Percentiles rank a stretch among this genome's conserved stretches.
Conservation (phyloP, 306 rosid species). For the Acacia crassicarpa region DNA sequence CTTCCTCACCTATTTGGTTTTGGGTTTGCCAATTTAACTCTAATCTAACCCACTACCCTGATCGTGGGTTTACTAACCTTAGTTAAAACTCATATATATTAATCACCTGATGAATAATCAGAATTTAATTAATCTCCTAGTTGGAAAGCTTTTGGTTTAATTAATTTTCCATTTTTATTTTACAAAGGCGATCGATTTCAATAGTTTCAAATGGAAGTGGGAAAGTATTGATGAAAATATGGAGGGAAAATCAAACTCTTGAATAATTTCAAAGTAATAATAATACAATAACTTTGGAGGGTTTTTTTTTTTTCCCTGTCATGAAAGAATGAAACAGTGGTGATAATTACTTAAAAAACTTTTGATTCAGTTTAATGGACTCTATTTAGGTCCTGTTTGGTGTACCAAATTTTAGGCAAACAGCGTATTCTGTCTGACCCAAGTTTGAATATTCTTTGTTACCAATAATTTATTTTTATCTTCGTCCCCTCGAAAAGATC, state of each 20-base stretch:
- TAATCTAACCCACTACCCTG: too few relatives aligned
- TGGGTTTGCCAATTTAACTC: too few relatives aligned
- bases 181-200: background rate
- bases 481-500: conserved; percentile 3
- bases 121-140: background rate
- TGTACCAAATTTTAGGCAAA: conserved; percentile 18
- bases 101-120: background rate
- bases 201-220: background rate
- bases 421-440: background rate
- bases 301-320: background rate
- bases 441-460: conserved; percentile 8
- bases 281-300: background rate
- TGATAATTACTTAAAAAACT: background rate
- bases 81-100: background rate
- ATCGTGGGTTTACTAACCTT: too few relatives aligned
- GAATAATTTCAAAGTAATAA: background rate
- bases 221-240: background rate
- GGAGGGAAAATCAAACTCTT: background rate
- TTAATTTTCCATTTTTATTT: background rate
- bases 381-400: background rate
- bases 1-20: too few relatives aligned
- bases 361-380: background rate
- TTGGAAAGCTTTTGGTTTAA: background rate
- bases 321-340: background rate
- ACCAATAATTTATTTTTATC: background rate